Evolutionary conservation across 2,329 filamentous ascomycete genomes (phyloP), one percentile per base, ranked within the genome.

Genomic region (Fusarium sterilihyphosum): DNA sequence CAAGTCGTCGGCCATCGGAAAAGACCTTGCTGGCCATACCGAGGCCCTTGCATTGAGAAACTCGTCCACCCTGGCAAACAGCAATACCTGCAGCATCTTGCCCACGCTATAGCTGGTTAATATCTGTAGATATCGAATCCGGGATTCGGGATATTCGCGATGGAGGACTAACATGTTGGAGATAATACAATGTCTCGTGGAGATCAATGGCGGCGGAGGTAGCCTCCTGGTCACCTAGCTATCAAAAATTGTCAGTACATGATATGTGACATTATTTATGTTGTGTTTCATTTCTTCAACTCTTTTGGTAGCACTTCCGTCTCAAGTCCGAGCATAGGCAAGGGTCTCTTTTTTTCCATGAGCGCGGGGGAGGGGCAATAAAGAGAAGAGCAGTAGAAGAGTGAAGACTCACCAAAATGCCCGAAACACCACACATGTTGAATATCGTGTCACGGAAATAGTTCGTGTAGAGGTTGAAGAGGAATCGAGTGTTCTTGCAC

Each of bases 21-120:
- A 98, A 97, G 77, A 97, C 94, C 81, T 75, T 74, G 54, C 62
- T 54, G 31, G 73, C 95, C 88, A 98, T 92, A 63, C 95, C 95
- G 80, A 95, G 94, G 75, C 94, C 94, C 85, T 98, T 98, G 86
- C 93, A 93, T 81, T 97, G 94, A 81, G 92, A 96, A 76, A 98
- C 92, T 49, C 94, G 89, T 71, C 95, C 95, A 41, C 93, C 93
- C 86, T 88, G 76, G 88, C 92, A 87, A 87, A 94, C 78, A 86
- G 94, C 91, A 77, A 98, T 96, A 73, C 95, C 95, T 63, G 92
- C 93, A 57, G 95, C 95, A 91, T 98, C 95, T 82, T 97, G 94
- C 61, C 94, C 94, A 79, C 93, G 89, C 81, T 95, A 83, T 73
- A 84, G 73, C 47, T 79, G 79, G 57, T 79, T 63, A 78, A 75